Base-by-base conservation (phyloP, 2,329 filamentous ascomycete genomes). In the Teratosphaeria viscida region DNA sequence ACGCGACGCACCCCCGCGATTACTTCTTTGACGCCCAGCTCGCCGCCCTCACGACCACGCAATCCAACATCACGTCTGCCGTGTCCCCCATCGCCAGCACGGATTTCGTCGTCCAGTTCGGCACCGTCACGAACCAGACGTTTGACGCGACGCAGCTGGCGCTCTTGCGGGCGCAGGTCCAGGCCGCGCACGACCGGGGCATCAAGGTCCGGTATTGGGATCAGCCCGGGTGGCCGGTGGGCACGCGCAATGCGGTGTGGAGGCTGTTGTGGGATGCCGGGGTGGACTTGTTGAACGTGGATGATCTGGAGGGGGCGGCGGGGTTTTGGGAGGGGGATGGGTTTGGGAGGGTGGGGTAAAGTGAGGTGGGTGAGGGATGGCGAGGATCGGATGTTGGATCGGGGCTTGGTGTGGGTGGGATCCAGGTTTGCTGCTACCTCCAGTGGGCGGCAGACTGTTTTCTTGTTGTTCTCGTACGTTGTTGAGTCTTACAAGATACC, bases 151-250 rank as follows among this genome's bases (percentile, higher is more conserved):
- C 74, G 26, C 82, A 86, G 68, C 66, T 82, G 19, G 74, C 73
- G n/a, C 70, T 73, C 29, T 69, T 87, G 64, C 71, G 78, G 29
- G 67, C 63, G 10, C 84, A 87, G 70, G 76, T 87, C 19, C 68
- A 67, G 0, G 67, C 68, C 0, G 85, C 85, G 5, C 79, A 81
- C 64, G 73, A 71, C 14, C 82, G 78, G 66, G 84, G 84, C 0
- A 85, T 88, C 60, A 74, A 73, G 59, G 79, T 79, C 1, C 72
- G 85, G 59, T 87, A 87, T 66, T 87, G 84, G 84, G 81, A 84
- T 57, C 79, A 81, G 62, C 85, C 85, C 0, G 74, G 74, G 1
- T 87, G 79, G 75, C 84, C 83, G 0, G 72, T 86, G 32, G 77
- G 79, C n/a, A 80, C 78, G 26, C 73, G 85, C 27, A 82, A 86